These are phyloP conservation scores for Mucor velutinosus DNA, from an alignment of 371 early-diverging fungal species.

Conservation along the genomic window DNA sequence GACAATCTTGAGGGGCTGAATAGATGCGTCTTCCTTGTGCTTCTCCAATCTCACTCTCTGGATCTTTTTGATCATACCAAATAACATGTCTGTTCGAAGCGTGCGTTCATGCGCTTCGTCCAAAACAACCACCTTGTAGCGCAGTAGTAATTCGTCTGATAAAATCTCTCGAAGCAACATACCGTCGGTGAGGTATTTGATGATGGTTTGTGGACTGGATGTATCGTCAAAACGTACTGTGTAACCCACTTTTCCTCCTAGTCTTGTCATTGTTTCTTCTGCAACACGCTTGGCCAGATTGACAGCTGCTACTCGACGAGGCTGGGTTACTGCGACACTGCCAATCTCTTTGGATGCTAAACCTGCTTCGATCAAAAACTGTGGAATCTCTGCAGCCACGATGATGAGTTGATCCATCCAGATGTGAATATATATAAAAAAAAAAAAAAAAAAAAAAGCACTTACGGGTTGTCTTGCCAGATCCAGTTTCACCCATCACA, in stretches of 20 bases:
- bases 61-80: conserved; percentile 91
- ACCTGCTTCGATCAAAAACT: conserved; percentile 82
- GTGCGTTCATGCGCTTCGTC: conserved; percentile 99
- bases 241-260: conserved; percentile 87
- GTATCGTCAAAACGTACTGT: conserved; percentile 96
- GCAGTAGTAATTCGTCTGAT: conserved; percentile 73
- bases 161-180: conserved; percentile 95
- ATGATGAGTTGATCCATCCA: background rate
- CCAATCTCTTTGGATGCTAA: conserved; percentile 58
- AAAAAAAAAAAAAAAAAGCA: no score
- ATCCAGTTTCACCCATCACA: conserved; percentile 70
- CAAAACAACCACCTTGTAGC: conserved; percentile 89
- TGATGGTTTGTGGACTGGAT: conserved; percentile 78
- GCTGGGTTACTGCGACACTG: conserved; percentile 94
- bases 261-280: conserved; percentile 79
- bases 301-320: conserved; percentile 98
- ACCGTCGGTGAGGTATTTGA: conserved; percentile 99
- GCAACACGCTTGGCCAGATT: conserved; percentile 93
- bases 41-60: conserved; percentile 67
- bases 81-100: conserved; percentile 94
- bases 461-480: conserved; percentile 67
- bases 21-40: conserved; percentile 34
- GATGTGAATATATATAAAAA: background rate
- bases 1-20: conserved; percentile 80
- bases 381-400: conserved; percentile 77